phyloP scores from a whole-genome alignment of 1,284 basidiomycete species.

The Naganishia cerealis region DNA sequence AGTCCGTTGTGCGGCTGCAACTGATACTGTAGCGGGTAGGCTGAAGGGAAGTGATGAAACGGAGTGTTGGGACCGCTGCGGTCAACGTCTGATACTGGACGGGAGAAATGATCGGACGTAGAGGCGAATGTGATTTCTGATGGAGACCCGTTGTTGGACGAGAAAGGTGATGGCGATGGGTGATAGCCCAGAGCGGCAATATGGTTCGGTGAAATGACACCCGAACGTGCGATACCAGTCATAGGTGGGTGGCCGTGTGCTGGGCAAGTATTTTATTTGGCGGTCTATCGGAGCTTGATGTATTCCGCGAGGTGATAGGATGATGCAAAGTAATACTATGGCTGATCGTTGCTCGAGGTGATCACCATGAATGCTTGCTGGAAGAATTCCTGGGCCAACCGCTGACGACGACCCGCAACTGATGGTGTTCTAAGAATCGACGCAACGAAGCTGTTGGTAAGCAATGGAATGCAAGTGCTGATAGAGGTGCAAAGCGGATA shows the following conservation, averaged over 20 bases:
- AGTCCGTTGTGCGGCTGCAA: neutral
- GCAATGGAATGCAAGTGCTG: neutral
- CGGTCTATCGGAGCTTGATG: neutral
- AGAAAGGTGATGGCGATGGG: slow-evolving; percentile 10
- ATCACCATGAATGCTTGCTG: neutral
- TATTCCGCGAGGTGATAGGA: no score
- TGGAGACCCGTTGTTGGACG: slow-evolving; percentile 13
- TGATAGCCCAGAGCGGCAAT: slow-evolving; percentile 8
- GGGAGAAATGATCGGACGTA: slow-evolving; percentile 2
- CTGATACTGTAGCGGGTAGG: slow-evolving; percentile 10
- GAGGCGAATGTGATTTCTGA: slow-evolving; percentile 1
- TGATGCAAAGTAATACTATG: neutral
- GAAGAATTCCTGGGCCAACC: neutral
- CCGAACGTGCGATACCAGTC: slow-evolving; percentile 21
- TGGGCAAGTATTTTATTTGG: neutral
- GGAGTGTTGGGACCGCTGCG: slow-evolving; percentile 5
- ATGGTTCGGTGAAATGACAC: slow-evolving; percentile 24
- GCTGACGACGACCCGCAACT: neutral
- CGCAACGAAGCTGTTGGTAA: neutral
- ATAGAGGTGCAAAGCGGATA: neutral
- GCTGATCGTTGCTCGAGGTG: neutral
- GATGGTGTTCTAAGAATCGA: neutral
- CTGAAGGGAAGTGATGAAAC: slow-evolving; percentile 3
- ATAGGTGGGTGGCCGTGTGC: neutral
- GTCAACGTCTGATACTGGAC: slow-evolving; percentile 1